Evolutionary conservation across 169 alveolate species (phyloP).

Genomic region (Cryptosporidium sp.): DNA sequence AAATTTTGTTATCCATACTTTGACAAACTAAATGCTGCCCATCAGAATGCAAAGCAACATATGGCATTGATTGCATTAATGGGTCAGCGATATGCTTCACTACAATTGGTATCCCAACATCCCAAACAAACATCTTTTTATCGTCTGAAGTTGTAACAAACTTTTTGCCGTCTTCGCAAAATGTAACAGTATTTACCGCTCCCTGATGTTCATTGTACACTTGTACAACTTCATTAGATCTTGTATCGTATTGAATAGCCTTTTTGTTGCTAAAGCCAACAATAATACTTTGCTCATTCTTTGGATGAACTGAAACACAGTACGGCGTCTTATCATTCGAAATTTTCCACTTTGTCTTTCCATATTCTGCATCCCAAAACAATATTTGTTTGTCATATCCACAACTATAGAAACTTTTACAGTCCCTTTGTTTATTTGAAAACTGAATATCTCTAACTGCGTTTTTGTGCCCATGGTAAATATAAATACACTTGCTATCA

Average conservation of each 20-base stretch:
- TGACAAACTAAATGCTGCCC: constrained; percentile 94
- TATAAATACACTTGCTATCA: constrained; percentile 90
- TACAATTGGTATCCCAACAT: constrained; percentile 95
- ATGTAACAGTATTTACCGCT: constrained; percentile 92
- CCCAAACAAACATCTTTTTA: constrained; percentile 95
- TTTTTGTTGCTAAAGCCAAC: constrained; percentile 94
- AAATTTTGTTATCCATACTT: constrained; percentile 94
- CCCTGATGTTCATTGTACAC: constrained; percentile 96
- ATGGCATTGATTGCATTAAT: constrained; percentile 94
- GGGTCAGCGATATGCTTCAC: constrained; percentile 96
- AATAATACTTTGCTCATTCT: constrained; percentile 89
- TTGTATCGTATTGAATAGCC: constrained; percentile 91
- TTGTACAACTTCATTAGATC: constrained; percentile 89
- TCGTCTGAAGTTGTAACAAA: constrained; percentile 96
- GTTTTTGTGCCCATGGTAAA: constrained; percentile 95
- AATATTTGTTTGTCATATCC: constrained; percentile 92
- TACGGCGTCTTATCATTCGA: constrained; percentile 92
- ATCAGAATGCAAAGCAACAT: constrained; percentile 93
- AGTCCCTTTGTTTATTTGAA: constrained; percentile 76
- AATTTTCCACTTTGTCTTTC: constrained; percentile 92
- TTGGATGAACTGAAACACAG: constrained; percentile 92
- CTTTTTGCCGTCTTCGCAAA: constrained; percentile 91
- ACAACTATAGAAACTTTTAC: constrained; percentile 89
- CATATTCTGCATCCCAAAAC: constrained; percentile 98
- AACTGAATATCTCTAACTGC: constrained; percentile 95